Evolutionary conservation across 1,284 basidiomycete species (phyloP), one percentile per base, ranked within the genome.

Genomic region (Irpex rosettiformis): DNA sequence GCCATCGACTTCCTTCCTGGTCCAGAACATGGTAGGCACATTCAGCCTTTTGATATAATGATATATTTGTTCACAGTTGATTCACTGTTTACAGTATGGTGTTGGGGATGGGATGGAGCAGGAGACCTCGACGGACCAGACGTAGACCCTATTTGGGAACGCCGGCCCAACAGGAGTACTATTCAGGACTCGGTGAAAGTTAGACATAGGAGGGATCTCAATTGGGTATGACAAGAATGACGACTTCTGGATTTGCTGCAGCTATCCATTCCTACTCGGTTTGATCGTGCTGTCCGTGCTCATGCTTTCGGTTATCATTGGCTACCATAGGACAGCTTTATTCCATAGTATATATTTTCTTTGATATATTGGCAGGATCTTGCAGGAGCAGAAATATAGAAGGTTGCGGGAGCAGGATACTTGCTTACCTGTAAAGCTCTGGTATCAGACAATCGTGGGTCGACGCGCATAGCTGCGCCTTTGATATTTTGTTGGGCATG

Each of bases 51-150:
- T 13, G 24, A 24, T 57, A 5, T 37, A 42, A 51, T 56, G 6
- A 22, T 27, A 28, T 56, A 37, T 22, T 11, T 40, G 16, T 25
- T 21, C 33, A 27, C 16, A 25, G 49, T 18, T 6, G 27, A 48
- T 29, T n/a, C n/a, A n/a, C 45, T 58, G 58, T 56, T 37, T 55
- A 21, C 70, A 95, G 94, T 96, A 6, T 97, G 94, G 94, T 97
- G 94, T 71, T 97, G 95, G 95, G 95, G 95, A 22, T 98, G 95
- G 95, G 95, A 98, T 69, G 95, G 95, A 37, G 95, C 95, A 2
- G 95, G 95, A 49, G 95, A 97, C 70, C 80, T 98, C 24, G 95
- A 96, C 63, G 94, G 93, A 48, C 94, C 93, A 0, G 93, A 94
- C 67, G 93, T 97, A 3, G 95, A 97, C 68, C 95, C 95, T 5